Evolutionary conservation across 768 basidiomycete genomes (phyloP), one percentile per base, ranked within the genome.

Genomic region (Cyclocybe aegerita): DNA sequence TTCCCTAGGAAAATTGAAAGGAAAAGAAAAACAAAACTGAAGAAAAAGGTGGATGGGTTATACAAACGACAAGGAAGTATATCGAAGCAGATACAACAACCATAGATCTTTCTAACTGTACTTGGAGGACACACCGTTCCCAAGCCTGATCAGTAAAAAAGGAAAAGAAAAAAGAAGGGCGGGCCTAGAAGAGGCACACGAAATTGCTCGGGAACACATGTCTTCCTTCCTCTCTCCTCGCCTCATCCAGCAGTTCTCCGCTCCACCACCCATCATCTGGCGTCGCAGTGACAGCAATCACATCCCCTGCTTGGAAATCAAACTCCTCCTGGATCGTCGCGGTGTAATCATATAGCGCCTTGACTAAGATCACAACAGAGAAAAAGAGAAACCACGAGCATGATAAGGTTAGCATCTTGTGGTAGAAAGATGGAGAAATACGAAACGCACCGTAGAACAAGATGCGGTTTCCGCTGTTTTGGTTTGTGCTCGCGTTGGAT

Each of bases 231-330:
- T 82, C 76, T 55, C 88, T 74, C 60, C 91, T 74, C 36, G 75
- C 74, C 57, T 91, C 88, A 57, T 90, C 88, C 40, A 92, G 68
- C 54, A 93, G 66, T 62, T 89, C 86, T 14, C 96, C 96, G 57
- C 86, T 90, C 96, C 95, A 98, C 96, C 96, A 98, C 1, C 96
- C 96, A 64, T 97, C 95, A 61, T 94, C 93, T 7, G 94, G 94
- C 12, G 93, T 95, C 7, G 83, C 81, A 0, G 93, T 96, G 15
- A 98, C 95, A 1, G 95, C 95, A 58, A 98, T 97, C 55, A 97
- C 87, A 71, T 98, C 96, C n/a, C 90, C 91, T 9, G 84, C 72
- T 64, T 94, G 91, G 81, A 98, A 98, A 70, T 94, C 89, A 69
- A 98, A 98, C 69, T 98, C 96, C 61, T 95, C 93, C 2, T 88